A percentile compares a stretch with the other conserved stretches of the same genome.
phyloP scores from a whole-genome alignment of 169 alveolate species.

The Plasmodium coatneyi region DNA sequence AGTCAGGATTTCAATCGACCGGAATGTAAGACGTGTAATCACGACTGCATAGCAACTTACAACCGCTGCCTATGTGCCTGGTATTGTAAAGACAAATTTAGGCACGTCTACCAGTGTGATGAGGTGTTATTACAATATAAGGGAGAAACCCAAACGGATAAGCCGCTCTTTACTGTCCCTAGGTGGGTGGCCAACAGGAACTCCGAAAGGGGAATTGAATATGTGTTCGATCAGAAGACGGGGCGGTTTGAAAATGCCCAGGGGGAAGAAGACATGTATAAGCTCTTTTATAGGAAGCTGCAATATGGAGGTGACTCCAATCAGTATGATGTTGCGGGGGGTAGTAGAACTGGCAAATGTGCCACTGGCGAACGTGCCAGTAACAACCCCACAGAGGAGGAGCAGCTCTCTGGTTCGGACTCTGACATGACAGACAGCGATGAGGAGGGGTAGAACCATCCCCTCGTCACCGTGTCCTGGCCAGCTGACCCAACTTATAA shows the following conservation, averaged over 20 bases:
- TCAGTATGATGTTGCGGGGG: neutral
- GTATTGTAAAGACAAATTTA: constrained; percentile 60
- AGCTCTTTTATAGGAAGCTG: constrained; percentile 24
- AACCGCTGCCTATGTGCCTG: constrained; percentile 84
- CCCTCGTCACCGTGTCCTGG: neutral
- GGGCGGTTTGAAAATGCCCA: neutral
- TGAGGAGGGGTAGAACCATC: neutral
- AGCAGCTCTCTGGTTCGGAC: neutral
- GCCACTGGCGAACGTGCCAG: neutral
- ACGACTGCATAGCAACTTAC: constrained; percentile 81
- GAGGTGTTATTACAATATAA: constrained; percentile 76
- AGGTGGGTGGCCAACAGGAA: constrained; percentile 80
- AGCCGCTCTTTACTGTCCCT: constrained; percentile 80
- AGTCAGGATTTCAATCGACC: constrained; percentile 79
- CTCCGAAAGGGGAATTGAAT: constrained; percentile 1
- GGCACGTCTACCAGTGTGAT: constrained; percentile 76
- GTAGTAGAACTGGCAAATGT: neutral
- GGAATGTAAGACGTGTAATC: constrained; percentile 84
- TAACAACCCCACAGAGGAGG: neutral
- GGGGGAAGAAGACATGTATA: constrained; percentile 10
- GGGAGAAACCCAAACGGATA: constrained; percentile 79
- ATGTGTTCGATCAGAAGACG: neutral
- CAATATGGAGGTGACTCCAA: neutral
- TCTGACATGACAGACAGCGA: constrained; percentile 65
- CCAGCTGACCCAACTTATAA: neutral